phyloP scores from a whole-genome alignment of 2,329 filamentous ascomycete species.

The Cladosporium austrohemisphaericum region DNA sequence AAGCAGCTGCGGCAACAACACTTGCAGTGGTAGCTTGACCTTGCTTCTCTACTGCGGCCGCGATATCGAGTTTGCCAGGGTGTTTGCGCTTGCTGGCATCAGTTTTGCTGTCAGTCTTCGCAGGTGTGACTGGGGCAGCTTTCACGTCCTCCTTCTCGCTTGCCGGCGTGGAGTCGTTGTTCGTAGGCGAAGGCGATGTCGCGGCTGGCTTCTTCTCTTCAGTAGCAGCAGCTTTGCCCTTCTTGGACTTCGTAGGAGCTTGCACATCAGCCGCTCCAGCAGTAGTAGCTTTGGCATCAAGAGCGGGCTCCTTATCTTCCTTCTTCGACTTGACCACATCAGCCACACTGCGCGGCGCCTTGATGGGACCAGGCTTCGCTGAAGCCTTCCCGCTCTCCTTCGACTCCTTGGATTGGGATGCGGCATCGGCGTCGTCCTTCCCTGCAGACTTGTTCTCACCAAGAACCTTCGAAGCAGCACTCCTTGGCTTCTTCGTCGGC shows the following conservation, averaged over 20 bases:
- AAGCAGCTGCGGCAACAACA: constrained; percentile 15
- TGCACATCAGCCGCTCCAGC: neutral
- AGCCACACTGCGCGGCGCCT: constrained; percentile 4
- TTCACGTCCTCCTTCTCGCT: neutral
- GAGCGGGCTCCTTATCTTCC: neutral
- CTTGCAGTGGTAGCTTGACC: constrained; percentile 15
- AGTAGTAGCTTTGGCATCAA: neutral
- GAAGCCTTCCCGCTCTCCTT: constrained; percentile 21
- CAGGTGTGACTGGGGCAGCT: neutral
- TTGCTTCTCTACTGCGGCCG: constrained; percentile 34
- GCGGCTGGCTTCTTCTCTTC: constrained; percentile 1
- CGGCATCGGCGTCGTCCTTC: constrained; percentile 1
- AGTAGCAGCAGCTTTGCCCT: neutral
- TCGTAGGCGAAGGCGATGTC: neutral
- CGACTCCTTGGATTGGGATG: neutral
- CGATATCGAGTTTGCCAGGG: constrained; percentile 47
- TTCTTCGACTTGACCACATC: constrained; percentile 11
- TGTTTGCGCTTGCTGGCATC: constrained; percentile 34
- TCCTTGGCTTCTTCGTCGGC: constrained; percentile 20
- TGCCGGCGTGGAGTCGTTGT: neutral
- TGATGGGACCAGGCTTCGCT: constrained; percentile 17
- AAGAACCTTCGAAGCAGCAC: constrained; percentile 1
- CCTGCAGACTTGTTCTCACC: neutral
- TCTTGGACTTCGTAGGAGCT: neutral
- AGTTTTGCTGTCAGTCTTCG: constrained; percentile 16